Evolutionary conservation across 768 basidiomycete genomes (phyloP), one percentile per base, ranked within the genome.

Genomic region (Leucocoprinus leucothites): DNA sequence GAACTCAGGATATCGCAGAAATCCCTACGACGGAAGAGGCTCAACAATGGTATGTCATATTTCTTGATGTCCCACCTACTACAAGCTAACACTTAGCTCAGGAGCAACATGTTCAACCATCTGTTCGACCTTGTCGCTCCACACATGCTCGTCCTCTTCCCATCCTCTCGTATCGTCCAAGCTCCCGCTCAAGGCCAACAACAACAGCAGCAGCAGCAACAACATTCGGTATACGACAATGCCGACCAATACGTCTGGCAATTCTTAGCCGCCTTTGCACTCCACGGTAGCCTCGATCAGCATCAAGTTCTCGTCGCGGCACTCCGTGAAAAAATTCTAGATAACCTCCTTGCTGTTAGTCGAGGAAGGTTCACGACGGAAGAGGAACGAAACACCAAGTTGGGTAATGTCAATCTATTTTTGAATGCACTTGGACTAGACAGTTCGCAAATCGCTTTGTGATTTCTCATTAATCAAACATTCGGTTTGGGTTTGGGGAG

Each of bases 181-280:
- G 64, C 9, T 38, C 9, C 18, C 19, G 18, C 59, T 62, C 41
- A 67, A 76, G 56, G 42, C 68, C 31, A 31, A 31, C 31, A 31
- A 31, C 31, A 31, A 55, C 58, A 57, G 42, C 67, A 65, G 36
- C 73, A 69, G 44, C 71, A 66, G 14, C 70, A 70, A 25, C 71
- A 69, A 36, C 57, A 68, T 24, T 68, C 73, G 16, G 71, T 78
- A 1, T 77, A 79, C 28, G 89, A 90, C 65, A 76, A 81, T 56
- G 77, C 89, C 52, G 93, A 96, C 71, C 89, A 91, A 68, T 91
- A 89, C 13, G 90, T 93, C n/a, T 97, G 94, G 94, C 88, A 91
- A 66, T 91, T 94, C 78, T 80, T 97, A 34, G 91, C 94, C 6
- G 86, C 92, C 1, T 72, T 98, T 48, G 95, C 94, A 2, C 78